Evolutionary conservation across 371 early-diverging fungal species (phyloP).

Genomic region (Funneliformis caledonium): DNA sequence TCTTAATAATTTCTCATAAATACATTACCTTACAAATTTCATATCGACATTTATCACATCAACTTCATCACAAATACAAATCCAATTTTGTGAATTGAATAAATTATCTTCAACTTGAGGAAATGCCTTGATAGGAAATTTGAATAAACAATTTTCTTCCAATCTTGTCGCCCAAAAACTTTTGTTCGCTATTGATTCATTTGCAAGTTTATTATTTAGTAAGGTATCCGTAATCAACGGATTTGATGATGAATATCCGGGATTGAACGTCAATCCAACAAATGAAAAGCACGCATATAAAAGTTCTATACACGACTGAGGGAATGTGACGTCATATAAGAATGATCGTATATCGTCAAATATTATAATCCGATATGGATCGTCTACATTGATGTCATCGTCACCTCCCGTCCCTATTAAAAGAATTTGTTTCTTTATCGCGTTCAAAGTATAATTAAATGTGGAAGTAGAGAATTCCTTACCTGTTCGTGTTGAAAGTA

Average conservation of each 20-base stretch:
- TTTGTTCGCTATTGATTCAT: conserved; percentile 41
- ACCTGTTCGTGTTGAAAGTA: conserved; percentile 43
- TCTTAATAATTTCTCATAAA: background rate
- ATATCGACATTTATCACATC: conserved; percentile 47
- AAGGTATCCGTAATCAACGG: conserved; percentile 60
- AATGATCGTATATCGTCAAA: conserved; percentile 74
- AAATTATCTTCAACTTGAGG: conserved; percentile 55
- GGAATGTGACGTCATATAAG: conserved; percentile 59
- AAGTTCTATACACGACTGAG: conserved; percentile 50
- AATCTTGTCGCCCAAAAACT: conserved; percentile 47
- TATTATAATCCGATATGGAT: conserved; percentile 73
- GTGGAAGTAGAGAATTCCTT: background rate
- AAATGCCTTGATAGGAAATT: conserved; percentile 55
- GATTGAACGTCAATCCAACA: conserved; percentile 60
- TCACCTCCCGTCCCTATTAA: background rate
- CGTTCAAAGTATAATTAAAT: background rate
- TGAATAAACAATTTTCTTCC: conserved; percentile 43
- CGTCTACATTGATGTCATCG: conserved; percentile 43
- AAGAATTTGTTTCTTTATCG: background rate
- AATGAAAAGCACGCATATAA: conserved; percentile 60
- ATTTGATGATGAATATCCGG: conserved; percentile 57
- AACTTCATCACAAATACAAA: conserved; percentile 43
- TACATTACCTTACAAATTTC: conserved; percentile 54
- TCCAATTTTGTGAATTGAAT: conserved; percentile 54
- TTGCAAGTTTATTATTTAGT: conserved; percentile 54